Evolutionary conservation across 768 basidiomycete genomes (phyloP).

Genomic region (Dioszegia aurantiaca): DNA sequence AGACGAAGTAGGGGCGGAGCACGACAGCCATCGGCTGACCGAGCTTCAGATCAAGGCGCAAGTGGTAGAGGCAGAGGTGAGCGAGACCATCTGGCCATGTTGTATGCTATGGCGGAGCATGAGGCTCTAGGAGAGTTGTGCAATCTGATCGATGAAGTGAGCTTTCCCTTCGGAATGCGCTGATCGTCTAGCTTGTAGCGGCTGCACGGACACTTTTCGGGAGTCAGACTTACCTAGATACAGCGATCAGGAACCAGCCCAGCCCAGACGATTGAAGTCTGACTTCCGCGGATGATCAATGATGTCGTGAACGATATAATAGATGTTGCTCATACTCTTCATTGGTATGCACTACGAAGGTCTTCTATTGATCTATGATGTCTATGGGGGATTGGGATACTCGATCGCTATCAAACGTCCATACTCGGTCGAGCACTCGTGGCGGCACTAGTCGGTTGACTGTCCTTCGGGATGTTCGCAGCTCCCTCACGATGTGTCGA

Average conservation of each 20-base stretch:
- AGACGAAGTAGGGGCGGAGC: background rate
- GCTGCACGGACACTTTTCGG: slow-evolving; percentile 47
- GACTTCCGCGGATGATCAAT: too few species aligned
- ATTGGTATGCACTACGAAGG: too few species aligned
- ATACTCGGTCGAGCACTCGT: slow-evolving; percentile 19
- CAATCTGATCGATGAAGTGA: slow-evolving; percentile 47
- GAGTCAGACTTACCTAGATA: slow-evolving; percentile 32
- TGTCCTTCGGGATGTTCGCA: slow-evolving; percentile 16
- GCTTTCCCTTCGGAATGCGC: slow-evolving; percentile 4
- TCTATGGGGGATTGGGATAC: too few species aligned
- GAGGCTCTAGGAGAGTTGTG: slow-evolving; percentile 47
- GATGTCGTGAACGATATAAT: too few species aligned
- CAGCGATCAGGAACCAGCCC: background rate
- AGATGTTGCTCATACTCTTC: too few species aligned
- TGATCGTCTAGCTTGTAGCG: slow-evolving; percentile 31
- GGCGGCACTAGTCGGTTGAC: slow-evolving; percentile 24
- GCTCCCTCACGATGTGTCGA: slow-evolving; percentile 31
- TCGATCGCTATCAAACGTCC: background rate
- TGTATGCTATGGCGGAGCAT: slow-evolving; percentile 51
- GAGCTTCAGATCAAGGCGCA: background rate
- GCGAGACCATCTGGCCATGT: slow-evolving; percentile 37
- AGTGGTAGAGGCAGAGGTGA: slow-evolving; percentile 8
- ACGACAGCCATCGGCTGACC: background rate
- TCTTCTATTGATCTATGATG: too few species aligned
- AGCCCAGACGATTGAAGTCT: background rate